A percentile compares a stretch with the other conserved stretches of the same genome.
Evolutionary conservation across 345 rosid species (phyloP).

Genomic region (Orychophragmus violaceus): DNA sequence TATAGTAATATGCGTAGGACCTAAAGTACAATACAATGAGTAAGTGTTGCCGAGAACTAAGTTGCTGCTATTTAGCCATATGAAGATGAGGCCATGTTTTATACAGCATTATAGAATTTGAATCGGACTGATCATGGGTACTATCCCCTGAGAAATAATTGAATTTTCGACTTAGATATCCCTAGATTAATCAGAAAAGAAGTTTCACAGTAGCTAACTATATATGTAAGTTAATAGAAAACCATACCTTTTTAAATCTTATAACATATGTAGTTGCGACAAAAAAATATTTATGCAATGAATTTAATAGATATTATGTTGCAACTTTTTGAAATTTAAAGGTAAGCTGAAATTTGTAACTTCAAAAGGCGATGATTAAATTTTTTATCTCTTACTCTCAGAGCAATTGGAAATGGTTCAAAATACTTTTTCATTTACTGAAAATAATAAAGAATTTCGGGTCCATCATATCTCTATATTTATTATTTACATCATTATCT

Average conservation of each 20-base stretch:
- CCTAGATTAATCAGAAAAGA: no score
- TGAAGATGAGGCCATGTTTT: no score
- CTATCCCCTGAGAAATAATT: no score
- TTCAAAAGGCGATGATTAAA: neutral
- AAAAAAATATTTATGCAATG: neutral
- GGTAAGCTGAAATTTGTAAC: neutral
- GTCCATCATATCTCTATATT: conserved; percentile 30
- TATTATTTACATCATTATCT: conserved; percentile 31
- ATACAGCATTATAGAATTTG: no score
- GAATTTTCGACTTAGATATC: no score
- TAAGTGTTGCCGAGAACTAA: no score
- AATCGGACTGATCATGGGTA: no score
- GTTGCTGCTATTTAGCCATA: no score
- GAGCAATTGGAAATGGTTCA: neutral
- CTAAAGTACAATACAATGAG: no score
- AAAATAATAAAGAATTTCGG: conserved; percentile 22
- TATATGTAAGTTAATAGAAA: neutral
- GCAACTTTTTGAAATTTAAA: neutral
- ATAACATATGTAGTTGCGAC: neutral
- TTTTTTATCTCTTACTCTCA: neutral
- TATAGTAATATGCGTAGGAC: neutral
- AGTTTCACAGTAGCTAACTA: no score
- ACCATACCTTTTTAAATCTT: neutral
- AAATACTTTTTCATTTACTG: conserved; percentile 2
- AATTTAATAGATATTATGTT: neutral